Evolutionary conservation across 352 stramenopile genomes (phyloP).

Genomic region (Phytophthora fragariae): DNA sequence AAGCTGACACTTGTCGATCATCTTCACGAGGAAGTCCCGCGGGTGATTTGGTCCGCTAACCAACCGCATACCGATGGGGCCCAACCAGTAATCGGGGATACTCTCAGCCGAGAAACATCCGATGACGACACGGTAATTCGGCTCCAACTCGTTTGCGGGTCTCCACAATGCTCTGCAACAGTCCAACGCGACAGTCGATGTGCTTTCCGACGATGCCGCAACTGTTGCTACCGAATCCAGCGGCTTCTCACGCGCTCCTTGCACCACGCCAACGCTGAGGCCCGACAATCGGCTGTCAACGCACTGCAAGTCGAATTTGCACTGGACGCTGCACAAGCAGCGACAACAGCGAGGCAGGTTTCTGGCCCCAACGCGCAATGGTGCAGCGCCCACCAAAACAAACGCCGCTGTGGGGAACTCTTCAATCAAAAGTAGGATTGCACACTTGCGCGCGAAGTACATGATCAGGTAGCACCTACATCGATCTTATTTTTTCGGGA

Average conservation of each 20-base stretch:
- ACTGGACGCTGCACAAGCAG: slow-evolving; percentile 5
- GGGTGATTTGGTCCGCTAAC: slow-evolving; percentile 70
- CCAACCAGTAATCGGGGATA: slow-evolving; percentile 11
- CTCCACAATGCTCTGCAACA: slow-evolving; percentile 41
- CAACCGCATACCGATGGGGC: slow-evolving; percentile 19
- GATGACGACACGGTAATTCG: neutral
- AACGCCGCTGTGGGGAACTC: slow-evolving; percentile 37
- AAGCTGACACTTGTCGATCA: slow-evolving; percentile 62
- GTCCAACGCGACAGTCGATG: slow-evolving; percentile 55
- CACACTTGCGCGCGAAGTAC: neutral
- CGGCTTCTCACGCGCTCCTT: slow-evolving; percentile 43
- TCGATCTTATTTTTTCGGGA: neutral
- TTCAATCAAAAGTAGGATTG: slow-evolving; percentile 15
- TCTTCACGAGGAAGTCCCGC: slow-evolving; percentile 46
- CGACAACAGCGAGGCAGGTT: neutral
- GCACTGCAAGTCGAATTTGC: slow-evolving; percentile 32
- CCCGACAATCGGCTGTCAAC: slow-evolving; percentile 31
- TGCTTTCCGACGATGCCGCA: slow-evolving; percentile 59
- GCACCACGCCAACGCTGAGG: slow-evolving; percentile 32
- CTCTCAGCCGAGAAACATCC: slow-evolving; percentile 11
- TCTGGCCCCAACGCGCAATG: slow-evolving; percentile 14
- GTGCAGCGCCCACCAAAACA: slow-evolving; percentile 56
- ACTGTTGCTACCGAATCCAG: slow-evolving; percentile 77
- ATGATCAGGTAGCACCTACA: too few relatives aligned
- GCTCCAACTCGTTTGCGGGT: slow-evolving; percentile 40